Conservation (phyloP, 2,329 filamentous ascomycete species). For the Coniochaeta sp. region DNA sequence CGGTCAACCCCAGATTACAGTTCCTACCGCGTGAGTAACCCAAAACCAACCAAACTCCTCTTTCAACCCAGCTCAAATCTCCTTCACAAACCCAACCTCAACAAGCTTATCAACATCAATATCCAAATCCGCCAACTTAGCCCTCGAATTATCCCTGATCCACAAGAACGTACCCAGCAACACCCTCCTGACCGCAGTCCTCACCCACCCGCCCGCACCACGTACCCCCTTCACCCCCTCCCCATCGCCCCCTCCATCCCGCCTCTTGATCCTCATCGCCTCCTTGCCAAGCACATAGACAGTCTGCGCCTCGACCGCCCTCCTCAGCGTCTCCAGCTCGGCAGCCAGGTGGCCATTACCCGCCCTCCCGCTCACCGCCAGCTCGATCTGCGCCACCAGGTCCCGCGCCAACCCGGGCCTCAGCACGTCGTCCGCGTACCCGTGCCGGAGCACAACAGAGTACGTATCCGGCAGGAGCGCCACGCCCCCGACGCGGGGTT, state of each 20-base stretch:
- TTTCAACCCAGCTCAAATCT: constrained; percentile 35
- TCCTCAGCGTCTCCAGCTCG: constrained; percentile 36
- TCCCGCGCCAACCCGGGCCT: constrained; percentile 51
- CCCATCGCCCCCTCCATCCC: not conserved
- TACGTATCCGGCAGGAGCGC: constrained; percentile 52
- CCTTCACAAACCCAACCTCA: constrained; percentile 63
- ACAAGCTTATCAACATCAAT: constrained; percentile 53
- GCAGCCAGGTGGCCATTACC: constrained; percentile 1
- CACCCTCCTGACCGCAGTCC: constrained; percentile 25
- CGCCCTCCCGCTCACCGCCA: constrained; percentile 28
- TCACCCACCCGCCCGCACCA: constrained; percentile 18
- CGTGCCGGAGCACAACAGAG: constrained; percentile 61
- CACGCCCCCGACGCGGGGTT: not conserved
- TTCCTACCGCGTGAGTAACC: not conserved
- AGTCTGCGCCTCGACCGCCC: constrained; percentile 38
- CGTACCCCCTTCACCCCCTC: constrained; percentile 16
- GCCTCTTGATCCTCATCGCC: constrained; percentile 39
- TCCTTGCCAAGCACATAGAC: constrained; percentile 56
- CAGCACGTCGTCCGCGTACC: constrained; percentile 65
- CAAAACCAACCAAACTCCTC: not conserved
- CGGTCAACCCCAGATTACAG: too few relatives aligned
- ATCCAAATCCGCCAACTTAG: constrained; percentile 57
- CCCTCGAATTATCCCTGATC: constrained; percentile 56
- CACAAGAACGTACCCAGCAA: constrained; percentile 52
- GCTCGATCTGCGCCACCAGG: constrained; percentile 52